These are phyloP conservation scores for Ambrosiella beaveri DNA, from an alignment of 2,329 filamentous ascomycete species.

Conservation along the genomic window DNA sequence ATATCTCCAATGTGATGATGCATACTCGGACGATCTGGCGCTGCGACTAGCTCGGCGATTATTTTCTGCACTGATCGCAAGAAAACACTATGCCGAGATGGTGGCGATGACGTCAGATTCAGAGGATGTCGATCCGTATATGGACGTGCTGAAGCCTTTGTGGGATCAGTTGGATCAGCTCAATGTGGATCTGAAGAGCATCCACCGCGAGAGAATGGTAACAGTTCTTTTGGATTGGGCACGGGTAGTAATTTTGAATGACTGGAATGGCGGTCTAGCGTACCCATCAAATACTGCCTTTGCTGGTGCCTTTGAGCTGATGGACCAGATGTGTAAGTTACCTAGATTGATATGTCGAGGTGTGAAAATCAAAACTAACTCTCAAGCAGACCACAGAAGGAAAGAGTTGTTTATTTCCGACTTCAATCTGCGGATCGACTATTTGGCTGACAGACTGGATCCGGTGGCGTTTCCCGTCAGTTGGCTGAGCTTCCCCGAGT, in stretches of 20 bases:
- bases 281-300: constrained; percentile 54
- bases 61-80: constrained; percentile 37
- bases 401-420: constrained; percentile 47
- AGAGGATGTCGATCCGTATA: constrained; percentile 21
- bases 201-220: constrained; percentile 10
- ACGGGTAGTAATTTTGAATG: constrained; percentile 53
- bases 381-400: constrained; percentile 38
- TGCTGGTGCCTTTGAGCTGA: constrained; percentile 59
- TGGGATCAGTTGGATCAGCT: constrained; percentile 37
- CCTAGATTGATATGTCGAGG: background rate
- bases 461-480: constrained; percentile 54
- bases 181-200: constrained; percentile 18
- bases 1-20: constrained; percentile 37
- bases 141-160: constrained; percentile 29
- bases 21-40: constrained; percentile 43
- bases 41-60: constrained; percentile 40
- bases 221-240: constrained; percentile 50
- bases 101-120: constrained; percentile 15
- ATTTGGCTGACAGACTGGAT: constrained; percentile 61
- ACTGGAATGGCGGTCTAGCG: constrained; percentile 63
- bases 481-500: constrained; percentile 47
- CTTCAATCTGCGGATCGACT: constrained; percentile 56
- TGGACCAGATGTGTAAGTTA: constrained; percentile 53
- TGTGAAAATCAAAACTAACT: background rate
- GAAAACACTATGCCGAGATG: constrained; percentile 33